A percentile compares a stretch with the other conserved stretches of the same genome.
phyloP scores from a whole-genome alignment of 305 asterid species.

The Withania somnifera region DNA sequence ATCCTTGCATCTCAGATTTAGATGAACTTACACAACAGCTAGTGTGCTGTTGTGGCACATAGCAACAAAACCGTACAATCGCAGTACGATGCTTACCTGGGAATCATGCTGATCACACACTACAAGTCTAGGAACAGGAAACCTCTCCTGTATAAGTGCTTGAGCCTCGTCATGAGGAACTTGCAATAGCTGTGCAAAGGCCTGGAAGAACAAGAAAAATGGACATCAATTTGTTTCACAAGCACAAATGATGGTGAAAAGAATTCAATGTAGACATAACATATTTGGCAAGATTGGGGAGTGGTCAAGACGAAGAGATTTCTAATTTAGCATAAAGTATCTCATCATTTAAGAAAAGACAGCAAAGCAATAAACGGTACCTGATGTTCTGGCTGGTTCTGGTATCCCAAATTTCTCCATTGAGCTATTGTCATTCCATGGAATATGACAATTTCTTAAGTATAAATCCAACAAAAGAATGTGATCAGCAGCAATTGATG shows the following conservation, averaged over 20 bases:
- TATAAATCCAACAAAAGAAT: conserved; percentile 90
- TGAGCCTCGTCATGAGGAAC: conserved; percentile 92
- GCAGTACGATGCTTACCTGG: conserved; percentile 45
- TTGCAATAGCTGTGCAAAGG: conserved; percentile 73
- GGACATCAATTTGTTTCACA: neutral
- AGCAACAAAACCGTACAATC: neutral
- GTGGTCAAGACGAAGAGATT: neutral
- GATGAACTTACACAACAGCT: neutral
- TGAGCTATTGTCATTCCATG: conserved; percentile 98
- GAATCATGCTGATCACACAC: conserved; percentile 99
- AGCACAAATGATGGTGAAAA: neutral
- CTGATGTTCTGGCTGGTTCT: conserved; percentile 84
- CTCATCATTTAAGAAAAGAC: neutral
- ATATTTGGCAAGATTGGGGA: neutral
- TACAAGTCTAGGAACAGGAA: conserved; percentile 94
- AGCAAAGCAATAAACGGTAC: conserved; percentile 14
- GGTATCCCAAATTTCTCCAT: conserved; percentile 98
- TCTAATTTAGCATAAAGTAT: neutral
- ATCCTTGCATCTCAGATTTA: neutral
- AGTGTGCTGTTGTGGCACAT: neutral
- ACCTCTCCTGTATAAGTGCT: conserved; percentile 71
- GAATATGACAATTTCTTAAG: conserved; percentile 87
- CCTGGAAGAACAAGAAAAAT: conserved; percentile 26
- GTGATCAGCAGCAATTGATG: conserved; percentile 87
- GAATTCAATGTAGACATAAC: neutral